Evolutionary conservation across 306 rosid species (phyloP).

Genomic region (Betula pendula): DNA sequence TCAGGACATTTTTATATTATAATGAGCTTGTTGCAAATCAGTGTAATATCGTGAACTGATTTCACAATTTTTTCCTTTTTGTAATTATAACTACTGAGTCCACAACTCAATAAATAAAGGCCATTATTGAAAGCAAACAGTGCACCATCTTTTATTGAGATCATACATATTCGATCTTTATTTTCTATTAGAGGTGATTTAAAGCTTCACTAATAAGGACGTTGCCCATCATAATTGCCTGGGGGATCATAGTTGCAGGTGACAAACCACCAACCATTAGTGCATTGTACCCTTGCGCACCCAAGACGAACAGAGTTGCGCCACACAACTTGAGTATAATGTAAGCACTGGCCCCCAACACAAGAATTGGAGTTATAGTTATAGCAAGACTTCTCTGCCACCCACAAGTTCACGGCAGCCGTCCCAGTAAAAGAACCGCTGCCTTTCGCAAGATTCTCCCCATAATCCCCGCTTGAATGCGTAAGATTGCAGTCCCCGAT

Average conservation of each 20-base stretch:
- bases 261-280: conserved; percentile 31
- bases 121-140: too few relatives aligned
- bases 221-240: conserved; percentile 35
- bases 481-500: conserved; percentile 20
- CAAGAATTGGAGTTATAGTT: conserved; percentile 32
- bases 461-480: conserved; percentile 29
- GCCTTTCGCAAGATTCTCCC: conserved; percentile 34
- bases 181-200: too few relatives aligned
- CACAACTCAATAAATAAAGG: too few relatives aligned
- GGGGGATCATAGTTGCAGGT: conserved; percentile 49
- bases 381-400: conserved; percentile 36
- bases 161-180: too few relatives aligned
- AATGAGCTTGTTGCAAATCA: too few relatives aligned
- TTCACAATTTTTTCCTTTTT: too few relatives aligned
- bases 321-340: conserved; percentile 62
- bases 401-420: conserved; percentile 35
- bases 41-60: too few relatives aligned
- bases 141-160: too few relatives aligned
- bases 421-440: conserved; percentile 1
- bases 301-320: conserved; percentile 34
- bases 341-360: conserved; percentile 30
- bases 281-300: conserved; percentile 53
- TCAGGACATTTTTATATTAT: too few relatives aligned
- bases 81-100: too few relatives aligned
- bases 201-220: conserved; percentile 28